phyloP scores from a whole-genome alignment of 306 rosid genomes.

The Lathyrus oleraceus region DNA sequence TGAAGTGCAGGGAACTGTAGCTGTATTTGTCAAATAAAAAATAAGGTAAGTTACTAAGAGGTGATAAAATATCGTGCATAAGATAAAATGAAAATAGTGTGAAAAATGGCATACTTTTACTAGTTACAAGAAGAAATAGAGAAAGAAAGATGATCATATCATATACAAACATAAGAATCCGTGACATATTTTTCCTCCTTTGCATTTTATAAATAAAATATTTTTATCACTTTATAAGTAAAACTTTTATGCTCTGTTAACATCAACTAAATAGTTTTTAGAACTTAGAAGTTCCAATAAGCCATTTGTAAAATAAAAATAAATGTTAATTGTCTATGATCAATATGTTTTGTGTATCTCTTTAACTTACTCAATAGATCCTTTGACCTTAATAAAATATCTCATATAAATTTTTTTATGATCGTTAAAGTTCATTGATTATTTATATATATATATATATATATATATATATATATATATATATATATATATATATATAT shows the following conservation, averaged over 20 bases:
- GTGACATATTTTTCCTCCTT: neutral
- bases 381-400: neutral
- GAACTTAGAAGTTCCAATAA: neutral
- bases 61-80: neutral
- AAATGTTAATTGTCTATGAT: neutral
- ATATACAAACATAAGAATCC: neutral
- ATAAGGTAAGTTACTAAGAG: neutral
- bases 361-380: neutral
- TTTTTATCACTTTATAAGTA: neutral
- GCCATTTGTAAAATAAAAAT: neutral
- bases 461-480: too few relatives aligned
- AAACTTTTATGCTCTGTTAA: neutral
- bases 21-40: neutral
- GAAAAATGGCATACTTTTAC: neutral
- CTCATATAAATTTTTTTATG: neutral
- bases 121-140: neutral
- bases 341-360: neutral
- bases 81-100: neutral
- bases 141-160: neutral
- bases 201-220: neutral
- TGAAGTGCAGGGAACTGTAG: neutral
- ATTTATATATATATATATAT: too few relatives aligned
- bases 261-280: neutral
- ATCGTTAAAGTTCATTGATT: neutral
- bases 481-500: too few relatives aligned